Percentiles rank a stretch among this genome's conserved stretches.
These are phyloP conservation scores for Psidium guajava DNA, from an alignment of 345 rosid genomes.

Conservation along the genomic window DNA sequence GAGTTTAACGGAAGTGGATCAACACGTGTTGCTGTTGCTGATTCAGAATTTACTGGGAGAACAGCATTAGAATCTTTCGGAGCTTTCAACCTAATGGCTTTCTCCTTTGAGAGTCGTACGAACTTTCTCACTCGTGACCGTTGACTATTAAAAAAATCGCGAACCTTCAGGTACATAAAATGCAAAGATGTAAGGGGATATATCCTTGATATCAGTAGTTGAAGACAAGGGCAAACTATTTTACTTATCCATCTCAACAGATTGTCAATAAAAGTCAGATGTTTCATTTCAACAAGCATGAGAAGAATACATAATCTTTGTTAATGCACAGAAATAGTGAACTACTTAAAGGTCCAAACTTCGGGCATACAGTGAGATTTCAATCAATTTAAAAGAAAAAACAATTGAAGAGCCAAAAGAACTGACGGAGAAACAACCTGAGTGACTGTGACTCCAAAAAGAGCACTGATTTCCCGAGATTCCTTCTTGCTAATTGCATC, in stretches of 20 bases:
- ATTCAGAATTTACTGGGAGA: slow-evolving; percentile 21
- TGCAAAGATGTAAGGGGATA: not conserved
- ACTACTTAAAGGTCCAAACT: not conserved
- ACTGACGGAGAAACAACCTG: slow-evolving; percentile 35
- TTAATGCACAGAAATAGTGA: not conserved
- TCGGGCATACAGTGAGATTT: not conserved
- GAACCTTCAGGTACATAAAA: slow-evolving; percentile 34
- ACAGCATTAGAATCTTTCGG: slow-evolving; percentile 12
- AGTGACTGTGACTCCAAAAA: slow-evolving; percentile 71
- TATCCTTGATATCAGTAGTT: not conserved
- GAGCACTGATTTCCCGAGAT: slow-evolving; percentile 88
- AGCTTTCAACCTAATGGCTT: slow-evolving; percentile 28
- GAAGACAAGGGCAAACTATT: not conserved
- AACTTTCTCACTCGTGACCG: slow-evolving; percentile 80
- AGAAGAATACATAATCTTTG: not conserved
- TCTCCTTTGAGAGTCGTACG: slow-evolving; percentile 73
- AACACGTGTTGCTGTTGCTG: slow-evolving; percentile 17
- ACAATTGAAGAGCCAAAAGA: not conserved
- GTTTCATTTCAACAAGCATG: not conserved
- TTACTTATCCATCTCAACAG: not conserved
- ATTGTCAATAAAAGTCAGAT: not conserved
- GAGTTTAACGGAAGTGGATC: slow-evolving; percentile 41
- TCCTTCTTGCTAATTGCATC: slow-evolving; percentile 93
- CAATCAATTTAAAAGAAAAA: not conserved
- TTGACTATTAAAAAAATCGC: slow-evolving; percentile 80